These are phyloP conservation scores for Mycena vulgaris DNA, from an alignment of 768 basidiomycete genomes.

Conservation along the genomic window DNA sequence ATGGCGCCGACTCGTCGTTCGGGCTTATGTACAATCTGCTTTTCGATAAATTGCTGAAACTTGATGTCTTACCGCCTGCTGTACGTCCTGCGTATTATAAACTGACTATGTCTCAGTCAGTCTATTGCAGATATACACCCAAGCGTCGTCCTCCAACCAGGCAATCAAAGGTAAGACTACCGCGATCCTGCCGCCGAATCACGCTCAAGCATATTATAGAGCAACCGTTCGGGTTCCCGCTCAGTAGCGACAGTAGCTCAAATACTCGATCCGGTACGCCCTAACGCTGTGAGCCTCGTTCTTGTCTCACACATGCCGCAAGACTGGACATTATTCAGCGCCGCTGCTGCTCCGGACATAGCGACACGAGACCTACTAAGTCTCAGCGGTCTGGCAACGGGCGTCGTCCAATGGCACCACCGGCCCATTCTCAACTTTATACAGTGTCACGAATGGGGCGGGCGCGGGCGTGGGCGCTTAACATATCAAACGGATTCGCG, in stretches of 20 bases:
- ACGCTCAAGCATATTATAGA: not conserved
- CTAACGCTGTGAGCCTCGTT: not conserved
- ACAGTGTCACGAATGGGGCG: slow-evolving; percentile 41
- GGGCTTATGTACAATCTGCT: slow-evolving; percentile 68
- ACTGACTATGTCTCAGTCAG: not conserved
- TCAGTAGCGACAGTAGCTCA: slow-evolving; percentile 40
- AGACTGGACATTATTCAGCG: slow-evolving; percentile 69
- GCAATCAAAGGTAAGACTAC: not conserved
- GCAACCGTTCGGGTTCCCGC: slow-evolving; percentile 10
- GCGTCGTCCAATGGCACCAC: slow-evolving; percentile 37
- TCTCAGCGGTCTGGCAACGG: slow-evolving; percentile 46
- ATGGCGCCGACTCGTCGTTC: slow-evolving; percentile 47
- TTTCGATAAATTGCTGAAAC: slow-evolving; percentile 62
- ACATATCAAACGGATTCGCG: slow-evolving; percentile 35
- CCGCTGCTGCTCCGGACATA: slow-evolving; percentile 55
- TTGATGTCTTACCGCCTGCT: slow-evolving; percentile 53
- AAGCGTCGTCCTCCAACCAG: not conserved
- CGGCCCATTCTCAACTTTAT: slow-evolving; percentile 45
- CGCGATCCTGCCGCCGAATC: not conserved
- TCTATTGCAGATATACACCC: slow-evolving; percentile 5
- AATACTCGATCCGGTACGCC: slow-evolving; percentile 47
- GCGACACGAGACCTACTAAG: slow-evolving; percentile 55
- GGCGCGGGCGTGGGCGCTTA: slow-evolving; percentile 1
- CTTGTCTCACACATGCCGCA: not conserved
- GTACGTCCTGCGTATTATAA: slow-evolving; percentile 9